Evolutionary conservation across 2,329 filamentous ascomycete genomes (phyloP).

Genomic region (Fusarium sp.): DNA sequence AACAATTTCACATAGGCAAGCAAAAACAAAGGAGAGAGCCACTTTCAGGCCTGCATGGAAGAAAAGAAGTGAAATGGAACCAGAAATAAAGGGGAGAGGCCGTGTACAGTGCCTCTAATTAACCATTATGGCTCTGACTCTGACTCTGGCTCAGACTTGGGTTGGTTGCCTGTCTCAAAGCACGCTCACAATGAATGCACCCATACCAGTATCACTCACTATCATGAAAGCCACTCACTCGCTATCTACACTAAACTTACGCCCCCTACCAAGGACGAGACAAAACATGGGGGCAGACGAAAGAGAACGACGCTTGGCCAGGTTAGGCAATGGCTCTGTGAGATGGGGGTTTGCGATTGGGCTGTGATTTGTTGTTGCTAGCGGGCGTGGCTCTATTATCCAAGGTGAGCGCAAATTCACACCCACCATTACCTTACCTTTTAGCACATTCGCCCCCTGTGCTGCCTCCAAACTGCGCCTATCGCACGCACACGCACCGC

Average conservation of each 20-base stretch:
- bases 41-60: conserved; percentile 24
- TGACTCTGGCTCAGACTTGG: background rate
- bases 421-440: conserved; percentile 10
- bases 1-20: conserved; percentile 37
- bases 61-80: conserved; percentile 29
- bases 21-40: conserved; percentile 31
- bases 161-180: conserved; percentile 19
- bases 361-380: conserved; percentile 6
- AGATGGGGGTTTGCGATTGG: conserved; percentile 6
- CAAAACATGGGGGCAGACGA: conserved; percentile 9
- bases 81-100: conserved; percentile 13
- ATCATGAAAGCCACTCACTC: background rate
- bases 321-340: conserved; percentile 1
- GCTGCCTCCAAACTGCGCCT: background rate
- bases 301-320: background rate
- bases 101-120: no score
- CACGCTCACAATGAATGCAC: conserved; percentile 8
- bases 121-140: no score
- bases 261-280: background rate
- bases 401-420: background rate
- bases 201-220: conserved; percentile 10
- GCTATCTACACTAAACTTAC: background rate
- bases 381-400: conserved; percentile 9
- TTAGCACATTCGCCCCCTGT: background rate
- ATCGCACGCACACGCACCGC: background rate